Conservation (phyloP, 257 asterid species). For the Phtheirospermum japonicum region DNA sequence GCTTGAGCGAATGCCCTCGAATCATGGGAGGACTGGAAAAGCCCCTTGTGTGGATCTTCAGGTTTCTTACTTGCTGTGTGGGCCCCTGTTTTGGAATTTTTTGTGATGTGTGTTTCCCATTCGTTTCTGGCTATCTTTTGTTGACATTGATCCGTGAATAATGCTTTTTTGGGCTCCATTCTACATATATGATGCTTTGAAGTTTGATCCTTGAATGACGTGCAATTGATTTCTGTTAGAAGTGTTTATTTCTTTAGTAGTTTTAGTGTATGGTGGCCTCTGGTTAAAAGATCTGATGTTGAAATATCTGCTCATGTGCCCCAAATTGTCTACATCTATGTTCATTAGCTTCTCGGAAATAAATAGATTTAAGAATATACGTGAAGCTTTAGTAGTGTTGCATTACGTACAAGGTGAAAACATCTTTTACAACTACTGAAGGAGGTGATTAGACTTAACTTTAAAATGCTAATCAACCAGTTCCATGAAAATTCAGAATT, state of each 20-base stretch:
- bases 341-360: constrained; percentile 3
- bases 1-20: constrained; percentile 68
- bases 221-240: background rate
- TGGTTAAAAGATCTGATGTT: background rate
- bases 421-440: background rate
- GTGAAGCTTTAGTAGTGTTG: constrained; percentile 6
- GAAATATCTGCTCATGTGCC: background rate
- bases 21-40: constrained; percentile 19
- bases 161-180: background rate
- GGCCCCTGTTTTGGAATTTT: constrained; percentile 1
- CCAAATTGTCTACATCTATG: constrained; percentile 2
- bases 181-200: background rate
- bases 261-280: background rate
- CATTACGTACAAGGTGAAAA: background rate
- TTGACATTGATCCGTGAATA: background rate
- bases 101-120: background rate
- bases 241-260: background rate
- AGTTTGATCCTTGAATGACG: background rate
- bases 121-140: background rate
- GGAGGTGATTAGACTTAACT: background rate
- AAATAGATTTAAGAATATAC: background rate
- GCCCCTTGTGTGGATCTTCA: constrained; percentile 47
- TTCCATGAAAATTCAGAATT: background rate
- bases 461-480: background rate
- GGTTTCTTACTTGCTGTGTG: constrained; percentile 38